Evolutionary conservation across 768 basidiomycete species (phyloP), one percentile per base, ranked within the genome.

Genomic region (Hypholoma fasciculare): DNA sequence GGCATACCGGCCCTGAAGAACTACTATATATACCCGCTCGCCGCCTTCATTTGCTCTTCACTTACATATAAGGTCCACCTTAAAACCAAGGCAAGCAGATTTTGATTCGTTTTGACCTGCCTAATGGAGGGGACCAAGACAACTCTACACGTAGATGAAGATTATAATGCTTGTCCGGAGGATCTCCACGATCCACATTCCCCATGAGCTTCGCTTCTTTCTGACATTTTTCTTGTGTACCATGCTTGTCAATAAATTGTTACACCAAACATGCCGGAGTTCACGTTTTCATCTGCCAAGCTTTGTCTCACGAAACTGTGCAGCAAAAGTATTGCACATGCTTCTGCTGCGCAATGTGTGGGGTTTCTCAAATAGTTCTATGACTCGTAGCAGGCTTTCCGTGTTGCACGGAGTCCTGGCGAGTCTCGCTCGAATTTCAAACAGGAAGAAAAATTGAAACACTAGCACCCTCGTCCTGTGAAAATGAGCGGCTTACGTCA

Each of bases 41-140:
- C n/a, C 36, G 30, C 26, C 40, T 30, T 34, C 56, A 48, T 46
- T 30, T 49, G 51, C 61, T 60, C 57, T 63, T 68, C 53, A 65
- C 81, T 82, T 84, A 79, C 81, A 83, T 75, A 63, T 66, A 68
- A 64, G 85, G 82, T 83, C 72, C 74, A 74, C 80, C 80, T 78
- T 69, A 74, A 79, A 30, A 89, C 85, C 88, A 88, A 88, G 85
- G 87, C 76, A 81, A 79, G 73, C 79, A 73, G 77, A 74, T 62
- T 67, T 63, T 49, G 55, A 63, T 65, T 68, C 56, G 76, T 76
- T 79, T 78, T 78, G 78, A 65, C 74, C 63, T 67, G 78, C 87
- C 78, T 85, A 90, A 92, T 92, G 89, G 89, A 85, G 79, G 81
- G 78, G 84, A 88, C 85, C 88, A 70, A 90, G 84, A 91, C 37